Percentiles rank a stretch among this genome's conserved stretches.
Conservation (phyloP, 768 basidiomycete species). For the Royoungia palumana region DNA sequence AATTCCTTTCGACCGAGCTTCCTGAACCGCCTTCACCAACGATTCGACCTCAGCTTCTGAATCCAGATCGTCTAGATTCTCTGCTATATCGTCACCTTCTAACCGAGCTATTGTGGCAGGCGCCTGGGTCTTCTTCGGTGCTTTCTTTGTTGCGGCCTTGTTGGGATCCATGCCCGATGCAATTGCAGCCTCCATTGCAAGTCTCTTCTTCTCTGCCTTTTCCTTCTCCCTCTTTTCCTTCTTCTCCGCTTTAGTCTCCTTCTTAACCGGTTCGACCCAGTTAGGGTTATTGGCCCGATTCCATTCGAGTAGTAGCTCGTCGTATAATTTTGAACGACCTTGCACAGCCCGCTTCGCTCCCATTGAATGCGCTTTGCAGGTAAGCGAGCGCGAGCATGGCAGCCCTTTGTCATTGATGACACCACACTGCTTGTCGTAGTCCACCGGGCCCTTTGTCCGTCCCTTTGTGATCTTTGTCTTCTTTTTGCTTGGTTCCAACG, state of each 20-base stretch:
- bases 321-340: slow-evolving; percentile 80
- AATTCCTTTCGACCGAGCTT: slow-evolving; percentile 53
- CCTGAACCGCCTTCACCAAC: slow-evolving; percentile 58
- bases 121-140: slow-evolving; percentile 58
- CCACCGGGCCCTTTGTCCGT: slow-evolving; percentile 79
- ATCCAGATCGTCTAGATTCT: slow-evolving; percentile 76
- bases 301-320: slow-evolving; percentile 89
- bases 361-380: slow-evolving; percentile 98
- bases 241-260: slow-evolving; percentile 82
- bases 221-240: slow-evolving; percentile 81
- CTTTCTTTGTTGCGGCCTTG: slow-evolving; percentile 51
- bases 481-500: slow-evolving; percentile 68
- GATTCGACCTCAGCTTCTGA: slow-evolving; percentile 84
- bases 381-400: slow-evolving; percentile 91
- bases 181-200: slow-evolving; percentile 66
- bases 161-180: slow-evolving; percentile 53
- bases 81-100: slow-evolving; percentile 58
- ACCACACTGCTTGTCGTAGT: slow-evolving; percentile 91
- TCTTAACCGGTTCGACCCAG: slow-evolving; percentile 83
- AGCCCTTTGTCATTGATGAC: slow-evolving; percentile 95
- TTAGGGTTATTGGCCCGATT: slow-evolving; percentile 84
- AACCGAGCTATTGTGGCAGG: slow-evolving; percentile 49
- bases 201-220: slow-evolving; percentile 77
- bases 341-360: slow-evolving; percentile 90
- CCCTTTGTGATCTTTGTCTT: slow-evolving; percentile 80